A percentile compares a stretch with the other conserved stretches of the same genome.
Evolutionary conservation across 1,284 basidiomycete species (phyloP).

Genomic region (Irpex sp.): DNA sequence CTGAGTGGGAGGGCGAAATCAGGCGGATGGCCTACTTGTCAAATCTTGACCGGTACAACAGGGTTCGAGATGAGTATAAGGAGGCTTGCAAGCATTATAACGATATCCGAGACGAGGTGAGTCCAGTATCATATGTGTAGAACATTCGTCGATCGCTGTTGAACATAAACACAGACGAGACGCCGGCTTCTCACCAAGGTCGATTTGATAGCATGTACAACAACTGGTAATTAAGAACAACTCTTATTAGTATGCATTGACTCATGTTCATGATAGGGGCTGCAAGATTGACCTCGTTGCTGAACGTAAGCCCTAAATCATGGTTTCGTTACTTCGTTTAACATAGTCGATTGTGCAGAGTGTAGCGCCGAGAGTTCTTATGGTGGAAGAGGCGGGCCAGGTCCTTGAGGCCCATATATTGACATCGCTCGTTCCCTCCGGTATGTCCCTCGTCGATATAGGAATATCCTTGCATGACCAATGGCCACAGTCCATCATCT

Average conservation of each 20-base stretch:
- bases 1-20: constrained; percentile 20
- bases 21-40: constrained; percentile 16
- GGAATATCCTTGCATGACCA: background rate
- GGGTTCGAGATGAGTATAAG: constrained; percentile 13
- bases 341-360: constrained; percentile 39
- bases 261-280: constrained; percentile 42
- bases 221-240: constrained; percentile 41
- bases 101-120: constrained; percentile 8
- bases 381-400: constrained; percentile 62
- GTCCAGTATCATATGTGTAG: no score
- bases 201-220: constrained; percentile 70
- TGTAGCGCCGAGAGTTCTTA: constrained; percentile 29
- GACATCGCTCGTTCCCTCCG: constrained; percentile 51
- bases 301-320: constrained; percentile 38
- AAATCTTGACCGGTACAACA: constrained; percentile 16
- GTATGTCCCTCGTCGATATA: constrained; percentile 8
- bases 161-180: constrained; percentile 24
- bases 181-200: constrained; percentile 44
- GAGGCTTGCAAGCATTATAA: constrained; percentile 17
- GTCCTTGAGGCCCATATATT: constrained; percentile 73
- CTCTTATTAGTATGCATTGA: background rate
- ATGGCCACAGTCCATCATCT: constrained; percentile 45
- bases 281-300: constrained; percentile 54
- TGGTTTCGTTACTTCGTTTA: background rate
- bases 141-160: no score